Conservation (phyloP, 768 basidiomycete genomes). For the Podaxis rugospora region DNA sequence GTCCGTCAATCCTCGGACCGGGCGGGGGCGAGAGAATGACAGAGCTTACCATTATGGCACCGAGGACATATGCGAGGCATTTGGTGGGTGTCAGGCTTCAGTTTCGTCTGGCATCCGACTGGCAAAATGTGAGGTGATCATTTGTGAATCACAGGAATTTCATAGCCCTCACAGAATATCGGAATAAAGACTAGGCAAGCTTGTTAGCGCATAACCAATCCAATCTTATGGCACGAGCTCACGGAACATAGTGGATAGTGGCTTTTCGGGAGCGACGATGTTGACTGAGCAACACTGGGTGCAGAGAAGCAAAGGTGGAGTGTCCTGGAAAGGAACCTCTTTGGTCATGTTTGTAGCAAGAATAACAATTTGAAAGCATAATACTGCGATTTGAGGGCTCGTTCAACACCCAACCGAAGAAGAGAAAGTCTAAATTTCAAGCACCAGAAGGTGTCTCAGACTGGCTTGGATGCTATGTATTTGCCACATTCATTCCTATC, state of each 20-base stretch:
- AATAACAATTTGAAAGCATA: neutral
- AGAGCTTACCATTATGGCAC: conserved; percentile 64
- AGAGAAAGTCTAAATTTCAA: neutral
- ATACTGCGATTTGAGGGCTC: neutral
- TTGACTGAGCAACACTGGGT: neutral
- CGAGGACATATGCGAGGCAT: conserved; percentile 59
- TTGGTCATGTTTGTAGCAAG: conserved; percentile 12
- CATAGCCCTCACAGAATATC: conserved; percentile 37
- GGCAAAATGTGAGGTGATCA: conserved; percentile 1
- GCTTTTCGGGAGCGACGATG: neutral
- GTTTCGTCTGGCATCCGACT: conserved; percentile 66
- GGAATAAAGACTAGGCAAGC: conserved; percentile 44
- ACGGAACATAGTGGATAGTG: conserved; percentile 11
- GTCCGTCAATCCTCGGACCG: conserved; percentile 2
- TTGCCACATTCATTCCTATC: neutral
- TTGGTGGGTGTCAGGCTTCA: conserved; percentile 52
- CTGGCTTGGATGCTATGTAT: neutral
- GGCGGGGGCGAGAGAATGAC: neutral
- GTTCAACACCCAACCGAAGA: conserved; percentile 1
- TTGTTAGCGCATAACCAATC: conserved; percentile 19
- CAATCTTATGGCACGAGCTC: conserved; percentile 4
- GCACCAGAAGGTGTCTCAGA: neutral
- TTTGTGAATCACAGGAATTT: conserved; percentile 2
- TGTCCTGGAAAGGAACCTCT: neutral
- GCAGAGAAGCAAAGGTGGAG: neutral